phyloP scores from a whole-genome alignment of 306 rosid species.

The Prunus salicina region DNA sequence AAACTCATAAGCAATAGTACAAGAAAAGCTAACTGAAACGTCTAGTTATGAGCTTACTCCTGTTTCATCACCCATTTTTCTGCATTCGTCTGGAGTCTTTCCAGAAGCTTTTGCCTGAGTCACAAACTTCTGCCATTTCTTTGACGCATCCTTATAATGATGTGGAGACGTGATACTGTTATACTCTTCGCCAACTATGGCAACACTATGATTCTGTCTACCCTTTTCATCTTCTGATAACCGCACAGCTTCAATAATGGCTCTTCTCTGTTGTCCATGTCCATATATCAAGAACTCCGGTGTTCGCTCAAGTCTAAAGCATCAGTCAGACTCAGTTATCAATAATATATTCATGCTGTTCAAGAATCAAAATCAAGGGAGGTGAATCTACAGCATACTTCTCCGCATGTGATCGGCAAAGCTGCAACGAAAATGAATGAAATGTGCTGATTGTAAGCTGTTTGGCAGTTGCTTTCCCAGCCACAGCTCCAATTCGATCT shows the following conservation, averaged over 20 bases:
- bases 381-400: constrained; percentile 41
- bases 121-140: constrained; percentile 91
- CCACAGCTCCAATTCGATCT: constrained; percentile 76
- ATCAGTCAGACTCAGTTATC: constrained; percentile 2
- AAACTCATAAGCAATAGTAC: constrained; percentile 29
- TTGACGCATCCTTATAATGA: constrained; percentile 71
- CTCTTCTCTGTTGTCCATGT: constrained; percentile 87
- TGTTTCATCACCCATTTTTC: constrained; percentile 63
- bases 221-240: constrained; percentile 51
- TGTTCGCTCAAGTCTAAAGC: constrained; percentile 76
- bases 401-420: constrained; percentile 88
- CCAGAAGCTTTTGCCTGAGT: constrained; percentile 96
- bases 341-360: background rate
- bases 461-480: constrained; percentile 75
- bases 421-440: constrained; percentile 96
- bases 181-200: constrained; percentile 44
- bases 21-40: constrained; percentile 17
- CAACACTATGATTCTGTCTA: constrained; percentile 33
- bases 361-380: background rate
- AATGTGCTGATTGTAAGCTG: constrained; percentile 91
- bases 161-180: constrained; percentile 40
- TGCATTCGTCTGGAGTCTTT: constrained; percentile 55
- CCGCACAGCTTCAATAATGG: constrained; percentile 80
- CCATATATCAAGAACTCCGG: constrained; percentile 89
- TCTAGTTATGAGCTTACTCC: constrained; percentile 62